Evolutionary conservation across 2,329 filamentous ascomycete genomes (phyloP), one percentile per base, ranked within the genome.

Genomic region (Ascosphaera aggregata): DNA sequence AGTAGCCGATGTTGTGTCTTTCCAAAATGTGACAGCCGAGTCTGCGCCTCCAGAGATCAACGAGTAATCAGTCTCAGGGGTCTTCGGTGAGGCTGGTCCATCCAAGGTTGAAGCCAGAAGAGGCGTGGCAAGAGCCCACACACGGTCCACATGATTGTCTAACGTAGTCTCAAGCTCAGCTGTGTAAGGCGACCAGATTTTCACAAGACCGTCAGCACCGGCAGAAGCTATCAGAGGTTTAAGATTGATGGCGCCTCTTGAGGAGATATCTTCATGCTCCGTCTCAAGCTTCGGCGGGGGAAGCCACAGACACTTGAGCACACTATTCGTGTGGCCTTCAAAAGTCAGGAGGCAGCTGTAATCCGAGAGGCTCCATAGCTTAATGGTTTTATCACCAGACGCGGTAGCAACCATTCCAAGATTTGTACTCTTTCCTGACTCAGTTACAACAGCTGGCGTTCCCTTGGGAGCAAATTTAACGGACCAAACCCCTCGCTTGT

Each of bases 91-190:
- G 44, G 43, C 53, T 51, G 22, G 48, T 46, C 55, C 48, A 30
- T 46, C 44, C 35, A 52, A 51, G 18, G 50, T 51, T 20, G 55
- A 54, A 9, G 53, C 55, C 7, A 55, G 51, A 2, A 50, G 65
- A 51, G 36, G 77, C 66, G 53, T 86, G 68, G 81, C 72, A 15
- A 95, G 63, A 0, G 84, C 84, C 85, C 85, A 94, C 1, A 95
- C 85, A 41, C 89, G 73, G 58, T 98, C 89, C 49, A 84, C 84
- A 56, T 98, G 89, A 58, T 95, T 95, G 59, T 98, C 89, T 3
- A 98, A 67, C 0, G 89, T 98, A 46, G 79, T 78, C 47, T 85
- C 81, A 2, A 75, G 66, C 56, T 95, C 89, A 36, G 85, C 84
- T 1, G 69, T 75, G 51, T 78, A 77, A 9, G 80, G 78, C 48